Evolutionary conservation across 2,329 filamentous ascomycete species (phyloP).

Genomic region (Colletotrichum plurivorum): DNA sequence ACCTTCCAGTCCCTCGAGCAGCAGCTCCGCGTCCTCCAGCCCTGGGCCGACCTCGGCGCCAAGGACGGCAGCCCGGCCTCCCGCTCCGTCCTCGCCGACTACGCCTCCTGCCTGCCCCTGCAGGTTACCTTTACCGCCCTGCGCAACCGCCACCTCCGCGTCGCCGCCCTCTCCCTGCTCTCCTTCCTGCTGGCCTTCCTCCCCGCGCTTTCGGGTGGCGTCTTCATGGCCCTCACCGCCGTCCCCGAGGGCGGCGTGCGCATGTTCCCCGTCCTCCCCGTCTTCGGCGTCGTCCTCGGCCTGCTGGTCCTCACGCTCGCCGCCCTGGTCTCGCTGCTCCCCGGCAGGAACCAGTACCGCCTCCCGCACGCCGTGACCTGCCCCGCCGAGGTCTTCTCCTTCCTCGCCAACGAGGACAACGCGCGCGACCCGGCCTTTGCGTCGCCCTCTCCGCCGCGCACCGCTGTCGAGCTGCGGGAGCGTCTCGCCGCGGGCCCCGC

Average conservation of each 20-base stretch:
- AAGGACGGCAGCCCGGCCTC: slow-evolving; percentile 73
- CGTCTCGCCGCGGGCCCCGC: slow-evolving; percentile 50
- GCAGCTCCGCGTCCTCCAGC: slow-evolving; percentile 75
- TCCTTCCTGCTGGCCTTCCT: slow-evolving; percentile 72
- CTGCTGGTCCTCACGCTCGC: slow-evolving; percentile 79
- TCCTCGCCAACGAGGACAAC: slow-evolving; percentile 80
- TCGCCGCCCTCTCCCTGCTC: slow-evolving; percentile 73
- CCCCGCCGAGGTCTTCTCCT: slow-evolving; percentile 83
- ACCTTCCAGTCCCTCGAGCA: slow-evolving; percentile 77
- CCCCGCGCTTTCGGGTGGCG: slow-evolving; percentile 77
- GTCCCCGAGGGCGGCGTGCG: slow-evolving; percentile 60
- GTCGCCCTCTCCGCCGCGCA: slow-evolving; percentile 74
- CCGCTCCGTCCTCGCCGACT: slow-evolving; percentile 77
- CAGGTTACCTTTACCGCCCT: slow-evolving; percentile 71
- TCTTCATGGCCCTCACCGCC: slow-evolving; percentile 80
- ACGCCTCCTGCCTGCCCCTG: slow-evolving; percentile 76
- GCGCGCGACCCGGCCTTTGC: slow-evolving; percentile 81
- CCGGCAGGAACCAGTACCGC: slow-evolving; percentile 70
- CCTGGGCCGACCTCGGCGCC: slow-evolving; percentile 75
- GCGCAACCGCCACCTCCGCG: slow-evolving; percentile 74
- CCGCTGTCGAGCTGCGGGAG: slow-evolving; percentile 74
- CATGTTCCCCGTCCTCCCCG: slow-evolving; percentile 81
- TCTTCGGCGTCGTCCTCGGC: slow-evolving; percentile 80
- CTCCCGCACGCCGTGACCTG: slow-evolving; percentile 82
- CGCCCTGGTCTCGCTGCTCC: slow-evolving; percentile 74